These are phyloP conservation scores for Chlorella sp. DNA, from an alignment of 139 green algal genomes.

Conservation along the genomic window DNA sequence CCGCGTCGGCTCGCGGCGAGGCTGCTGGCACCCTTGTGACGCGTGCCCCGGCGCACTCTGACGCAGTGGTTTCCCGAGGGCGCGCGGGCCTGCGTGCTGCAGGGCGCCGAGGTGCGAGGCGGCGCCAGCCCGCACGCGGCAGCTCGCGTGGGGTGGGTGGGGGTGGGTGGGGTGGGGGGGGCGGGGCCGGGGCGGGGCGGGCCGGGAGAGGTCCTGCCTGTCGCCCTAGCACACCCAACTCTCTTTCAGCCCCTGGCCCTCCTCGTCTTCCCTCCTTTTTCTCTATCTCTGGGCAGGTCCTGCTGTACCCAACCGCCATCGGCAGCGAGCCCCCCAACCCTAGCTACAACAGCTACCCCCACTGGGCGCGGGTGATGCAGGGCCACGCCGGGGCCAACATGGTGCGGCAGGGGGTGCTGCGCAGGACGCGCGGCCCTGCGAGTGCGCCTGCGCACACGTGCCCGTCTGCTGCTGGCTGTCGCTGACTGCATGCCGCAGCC, in stretches of 20 bases:
- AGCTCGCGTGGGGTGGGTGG: no score
- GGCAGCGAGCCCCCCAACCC: slow-evolving; percentile 60
- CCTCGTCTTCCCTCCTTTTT: no score
- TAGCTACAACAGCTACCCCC: slow-evolving; percentile 53
- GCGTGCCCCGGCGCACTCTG: no score
- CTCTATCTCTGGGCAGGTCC: no score
- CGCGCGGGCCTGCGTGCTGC: slow-evolving; percentile 56
- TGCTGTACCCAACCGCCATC: slow-evolving; percentile 80
- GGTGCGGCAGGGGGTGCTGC: slow-evolving; percentile 16
- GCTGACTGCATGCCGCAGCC: no score
- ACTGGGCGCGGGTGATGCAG: slow-evolving; percentile 68
- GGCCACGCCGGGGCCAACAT: slow-evolving; percentile 75
- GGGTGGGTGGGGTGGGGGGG: neutral
- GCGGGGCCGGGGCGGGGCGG: neutral
- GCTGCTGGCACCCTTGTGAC: neutral
- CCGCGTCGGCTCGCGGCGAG: neutral
- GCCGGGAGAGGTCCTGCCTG: no score
- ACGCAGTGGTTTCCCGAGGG: slow-evolving; percentile 76
- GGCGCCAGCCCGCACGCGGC: neutral
- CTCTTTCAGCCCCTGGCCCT: no score
- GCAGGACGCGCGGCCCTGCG: neutral
- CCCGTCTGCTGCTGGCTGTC: no score
- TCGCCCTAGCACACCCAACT: no score
- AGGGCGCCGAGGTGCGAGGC: slow-evolving; percentile 53
- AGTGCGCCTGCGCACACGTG: no score